A percentile compares a stretch with the other conserved stretches of the same genome.
phyloP scores from a whole-genome alignment of 2,329 filamentous ascomycete genomes.

The Ophiocordyceps camponoti-floridani region DNA sequence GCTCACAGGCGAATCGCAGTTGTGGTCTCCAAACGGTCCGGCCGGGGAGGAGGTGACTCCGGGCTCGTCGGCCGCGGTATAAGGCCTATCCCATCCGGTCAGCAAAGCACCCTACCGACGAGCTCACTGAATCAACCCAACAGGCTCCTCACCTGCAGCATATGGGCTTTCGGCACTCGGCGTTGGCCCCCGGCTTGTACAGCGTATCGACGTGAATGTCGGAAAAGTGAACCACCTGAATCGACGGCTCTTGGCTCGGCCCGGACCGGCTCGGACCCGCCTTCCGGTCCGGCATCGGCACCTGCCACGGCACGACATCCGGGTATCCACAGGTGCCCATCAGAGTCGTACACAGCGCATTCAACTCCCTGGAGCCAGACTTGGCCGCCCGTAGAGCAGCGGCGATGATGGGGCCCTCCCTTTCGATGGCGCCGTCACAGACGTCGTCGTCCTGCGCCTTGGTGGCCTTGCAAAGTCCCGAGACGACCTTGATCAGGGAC shows the following conservation, averaged over 20 bases:
- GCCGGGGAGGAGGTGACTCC: slow-evolving; percentile 30
- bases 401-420: no score
- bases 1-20: slow-evolving; percentile 30
- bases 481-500: no score
- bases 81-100: slow-evolving; percentile 22
- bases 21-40: slow-evolving; percentile 31
- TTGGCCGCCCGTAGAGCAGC: no score
- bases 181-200: slow-evolving; percentile 33
- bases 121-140: no score
- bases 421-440: no score
- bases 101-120: neutral
- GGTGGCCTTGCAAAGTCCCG: no score
- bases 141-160: slow-evolving; percentile 29
- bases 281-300: no score
- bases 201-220: slow-evolving; percentile 40
- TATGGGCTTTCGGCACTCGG: slow-evolving; percentile 38
- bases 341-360: no score
- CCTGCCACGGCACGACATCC: no score
- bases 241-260: slow-evolving; percentile 13
- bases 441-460: no score
- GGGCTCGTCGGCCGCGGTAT: slow-evolving; percentile 26
- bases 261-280: neutral
- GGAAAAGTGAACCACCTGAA: slow-evolving; percentile 40
- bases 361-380: no score
- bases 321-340: no score